Base-by-base conservation (phyloP, 2,329 filamentous ascomycete species). In the Arthrinium phaeospermum region DNA sequence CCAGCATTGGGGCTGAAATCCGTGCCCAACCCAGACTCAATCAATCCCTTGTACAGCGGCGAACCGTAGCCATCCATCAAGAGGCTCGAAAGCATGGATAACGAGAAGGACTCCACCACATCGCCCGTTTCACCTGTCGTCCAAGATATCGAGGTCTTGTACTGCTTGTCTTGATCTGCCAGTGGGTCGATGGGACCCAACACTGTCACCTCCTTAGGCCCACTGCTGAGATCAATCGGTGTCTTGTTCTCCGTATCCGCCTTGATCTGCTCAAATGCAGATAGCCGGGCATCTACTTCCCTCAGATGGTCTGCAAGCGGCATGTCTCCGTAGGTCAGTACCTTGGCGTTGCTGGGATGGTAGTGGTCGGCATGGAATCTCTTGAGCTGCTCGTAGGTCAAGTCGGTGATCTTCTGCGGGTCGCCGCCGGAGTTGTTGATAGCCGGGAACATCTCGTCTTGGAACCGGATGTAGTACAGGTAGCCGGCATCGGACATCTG, bases 401-500 rank as follows among this genome's bases (percentile, higher is more conserved):
- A 85, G 77, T 98, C 94, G 44, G 96, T 98, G 78, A 99, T 99
- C 82, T 96, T 97, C 79, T 96, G 92, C 0, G 96, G 96, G 80
- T 99, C 96, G 71, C 96, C 96, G 46, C 96, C 96, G 1, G 96
- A 98, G 84, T 99, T 98, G 84, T 99, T 93, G 81, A 99, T 93
- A 49, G 93, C 92, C 0, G 96, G 96, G 80, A 97, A 96, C 71
- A 99, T 94, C 80, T 96, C 93, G 78, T 98, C 95, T 80, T 97
- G 94, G 83, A 97, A 99, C 70, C 93, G 90, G 76, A 98, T 97
- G 82, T 98, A 98, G 85, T 94, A 99, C 0, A 98, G 86, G 79
- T 99, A 99, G 76, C 94, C 94, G 8, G 96, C 95, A 81, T 99
- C 96, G 2, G 96, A 98, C 92, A 98, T 97, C 80, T 98, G 95